phyloP scores from a whole-genome alignment of 345 rosid species.

The Bruguiera sexangula region DNA sequence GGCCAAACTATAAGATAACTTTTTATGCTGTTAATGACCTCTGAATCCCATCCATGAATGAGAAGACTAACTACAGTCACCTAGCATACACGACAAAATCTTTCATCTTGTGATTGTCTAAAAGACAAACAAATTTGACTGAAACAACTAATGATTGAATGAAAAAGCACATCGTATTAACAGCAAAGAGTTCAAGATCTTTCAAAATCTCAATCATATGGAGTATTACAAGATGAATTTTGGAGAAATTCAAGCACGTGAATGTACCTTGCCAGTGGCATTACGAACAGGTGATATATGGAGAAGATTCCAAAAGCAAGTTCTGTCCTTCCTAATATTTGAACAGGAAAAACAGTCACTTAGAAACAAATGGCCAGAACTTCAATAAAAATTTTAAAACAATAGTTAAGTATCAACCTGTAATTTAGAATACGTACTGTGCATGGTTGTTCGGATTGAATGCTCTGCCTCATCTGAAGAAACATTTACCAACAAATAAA shows the following conservation, averaged over 20 bases:
- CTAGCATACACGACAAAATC: not conserved
- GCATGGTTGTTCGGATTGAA: conserved; percentile 64
- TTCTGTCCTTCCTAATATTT: conserved; percentile 68
- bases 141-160: not conserved
- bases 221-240: not conserved
- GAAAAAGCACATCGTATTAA: not conserved
- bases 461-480: conserved; percentile 65
- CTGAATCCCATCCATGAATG: too few relatives aligned
- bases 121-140: not conserved
- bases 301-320: conserved; percentile 84
- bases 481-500: conserved; percentile 4
- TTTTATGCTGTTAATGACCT: too few relatives aligned
- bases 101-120: not conserved
- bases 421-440: conserved; percentile 89
- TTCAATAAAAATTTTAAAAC: conserved; percentile 16
- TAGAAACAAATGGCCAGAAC: conserved; percentile 8
- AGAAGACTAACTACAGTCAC: not conserved
- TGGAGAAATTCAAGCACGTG: conserved; percentile 10
- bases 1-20: too few relatives aligned
- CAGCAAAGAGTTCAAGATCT: not conserved
- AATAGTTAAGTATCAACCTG: conserved; percentile 66
- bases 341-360: conserved; percentile 11
- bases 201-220: conserved; percentile 5
- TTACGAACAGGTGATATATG: conserved; percentile 89
- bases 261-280: conserved; percentile 91